Evolutionary conservation across 2,329 filamentous ascomycete species (phyloP).

Genomic region (Paramyrothecium sp.): DNA sequence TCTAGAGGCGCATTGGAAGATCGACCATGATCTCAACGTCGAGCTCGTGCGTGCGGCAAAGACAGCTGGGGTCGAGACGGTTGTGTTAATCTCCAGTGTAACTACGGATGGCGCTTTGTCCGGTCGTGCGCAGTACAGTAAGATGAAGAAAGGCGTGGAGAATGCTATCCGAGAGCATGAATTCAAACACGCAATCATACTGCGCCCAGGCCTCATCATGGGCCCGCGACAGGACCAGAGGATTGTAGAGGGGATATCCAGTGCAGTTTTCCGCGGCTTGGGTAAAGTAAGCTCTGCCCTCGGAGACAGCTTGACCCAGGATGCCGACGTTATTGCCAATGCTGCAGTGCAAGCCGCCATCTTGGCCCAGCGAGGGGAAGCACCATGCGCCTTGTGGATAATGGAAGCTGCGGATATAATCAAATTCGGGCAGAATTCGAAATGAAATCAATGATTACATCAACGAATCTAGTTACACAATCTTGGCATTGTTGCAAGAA

Average conservation of each 20-base stretch:
- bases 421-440: too few relatives aligned
- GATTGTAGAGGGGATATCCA: slow-evolving; percentile 54
- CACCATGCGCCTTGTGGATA: slow-evolving; percentile 58
- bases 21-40: slow-evolving; percentile 85
- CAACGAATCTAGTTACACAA: too few relatives aligned
- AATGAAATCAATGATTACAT: too few relatives aligned
- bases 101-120: slow-evolving; percentile 41
- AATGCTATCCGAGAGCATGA: slow-evolving; percentile 68
- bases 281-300: slow-evolving; percentile 52
- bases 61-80: slow-evolving; percentile 68
- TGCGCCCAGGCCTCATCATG: slow-evolving; percentile 72
- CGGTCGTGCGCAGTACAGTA: slow-evolving; percentile 48
- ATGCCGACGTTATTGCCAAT: slow-evolving; percentile 57
- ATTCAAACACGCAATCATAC: slow-evolving; percentile 76
- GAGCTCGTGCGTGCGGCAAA: slow-evolving; percentile 75
- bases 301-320: slow-evolving; percentile 70
- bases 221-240: slow-evolving; percentile 67
- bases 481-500: too few relatives aligned
- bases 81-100: slow-evolving; percentile 70
- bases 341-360: not conserved
- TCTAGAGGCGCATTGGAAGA: slow-evolving; percentile 77
- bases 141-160: slow-evolving; percentile 89
- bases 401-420: slow-evolving; percentile 62
- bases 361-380: slow-evolving; percentile 57
- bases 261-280: slow-evolving; percentile 53